Conservation (phyloP, 495 filamentous ascomycete species). For the Parmelia sp. region DNA sequence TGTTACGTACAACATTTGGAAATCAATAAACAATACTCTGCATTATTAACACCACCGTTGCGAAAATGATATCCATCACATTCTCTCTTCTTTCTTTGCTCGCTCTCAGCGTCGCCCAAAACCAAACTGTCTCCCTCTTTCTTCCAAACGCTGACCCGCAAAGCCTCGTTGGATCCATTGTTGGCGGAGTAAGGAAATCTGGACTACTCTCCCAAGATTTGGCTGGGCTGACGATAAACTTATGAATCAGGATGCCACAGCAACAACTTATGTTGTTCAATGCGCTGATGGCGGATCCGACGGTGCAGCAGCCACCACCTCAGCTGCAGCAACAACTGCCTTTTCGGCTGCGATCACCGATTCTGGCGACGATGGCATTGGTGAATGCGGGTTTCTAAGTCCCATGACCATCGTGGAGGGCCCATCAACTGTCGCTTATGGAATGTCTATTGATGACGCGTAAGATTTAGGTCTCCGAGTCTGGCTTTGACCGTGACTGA, state of each 20-base stretch:
- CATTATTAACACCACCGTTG: neutral
- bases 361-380: neutral
- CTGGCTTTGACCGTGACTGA: neutral
- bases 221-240: neutral
- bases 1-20: neutral
- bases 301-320: neutral
- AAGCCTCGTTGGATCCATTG: slow-evolving; percentile 12
- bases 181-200: slow-evolving; percentile 5
- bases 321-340: neutral
- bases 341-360: neutral
- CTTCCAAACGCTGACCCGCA: neutral
- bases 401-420: slow-evolving; percentile 11
- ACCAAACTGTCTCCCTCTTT: neutral
- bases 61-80: slow-evolving; percentile 7
- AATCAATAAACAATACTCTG: neutral
- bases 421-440: slow-evolving; percentile 7
- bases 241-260: neutral
- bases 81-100: slow-evolving; percentile 4
- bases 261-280: slow-evolving; percentile 9
- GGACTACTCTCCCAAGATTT: too few species aligned
- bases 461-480: neutral
- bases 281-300: slow-evolving; percentile 3
- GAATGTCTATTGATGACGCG: neutral
- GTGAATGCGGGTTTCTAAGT: neutral
- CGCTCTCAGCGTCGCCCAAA: slow-evolving; percentile 11